Conservation (phyloP, 495 filamentous ascomycete genomes). For the Neurospora africana region DNA sequence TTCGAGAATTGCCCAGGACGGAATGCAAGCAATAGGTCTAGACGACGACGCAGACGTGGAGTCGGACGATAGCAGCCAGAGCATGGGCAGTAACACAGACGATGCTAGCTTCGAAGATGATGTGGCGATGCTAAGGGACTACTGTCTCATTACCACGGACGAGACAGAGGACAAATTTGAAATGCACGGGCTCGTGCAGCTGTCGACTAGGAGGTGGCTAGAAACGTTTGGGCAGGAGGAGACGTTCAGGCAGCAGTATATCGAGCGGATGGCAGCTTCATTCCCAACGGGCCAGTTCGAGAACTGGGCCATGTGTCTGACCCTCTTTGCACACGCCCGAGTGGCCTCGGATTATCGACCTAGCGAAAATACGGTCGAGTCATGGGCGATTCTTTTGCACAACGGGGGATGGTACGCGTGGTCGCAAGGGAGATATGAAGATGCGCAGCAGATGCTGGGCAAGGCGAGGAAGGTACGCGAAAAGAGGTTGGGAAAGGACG, state of each 20-base stretch:
- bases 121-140: too few species aligned
- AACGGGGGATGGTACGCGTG: conserved; percentile 16
- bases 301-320: conserved; percentile 21
- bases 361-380: neutral
- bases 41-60: too few species aligned
- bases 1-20: too few species aligned
- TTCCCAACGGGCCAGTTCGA: conserved; percentile 31
- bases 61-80: too few species aligned
- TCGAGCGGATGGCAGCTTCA: conserved; percentile 18
- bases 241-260: conserved; percentile 20
- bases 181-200: neutral
- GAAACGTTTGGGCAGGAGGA: conserved; percentile 20
- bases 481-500: conserved; percentile 4
- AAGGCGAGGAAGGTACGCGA: conserved; percentile 3
- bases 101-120: too few species aligned
- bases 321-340: conserved; percentile 14
- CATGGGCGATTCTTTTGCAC: conserved; percentile 5
- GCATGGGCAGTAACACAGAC: too few species aligned
- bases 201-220: neutral
- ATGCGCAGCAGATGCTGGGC: conserved; percentile 7
- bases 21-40: too few species aligned
- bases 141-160: too few species aligned
- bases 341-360: conserved; percentile 6
- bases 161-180: too few species aligned
- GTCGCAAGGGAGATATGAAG: conserved; percentile 13